Base-by-base conservation (phyloP, 2,329 filamentous ascomycete genomes). In the Tolypocladium inflatum region DNA sequence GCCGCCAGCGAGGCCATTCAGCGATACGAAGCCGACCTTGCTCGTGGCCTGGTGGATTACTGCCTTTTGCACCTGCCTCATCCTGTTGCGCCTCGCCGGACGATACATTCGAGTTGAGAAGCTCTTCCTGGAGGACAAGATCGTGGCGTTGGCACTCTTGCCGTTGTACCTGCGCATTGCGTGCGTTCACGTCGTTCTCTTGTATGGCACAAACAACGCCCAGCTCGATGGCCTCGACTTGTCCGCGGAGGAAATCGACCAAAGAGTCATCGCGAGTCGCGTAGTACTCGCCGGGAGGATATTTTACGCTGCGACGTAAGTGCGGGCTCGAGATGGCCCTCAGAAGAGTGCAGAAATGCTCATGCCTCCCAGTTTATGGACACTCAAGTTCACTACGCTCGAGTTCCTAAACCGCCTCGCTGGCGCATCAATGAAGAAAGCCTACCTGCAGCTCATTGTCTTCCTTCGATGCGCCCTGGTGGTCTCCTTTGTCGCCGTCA, bases 11-110 rank as follows among this genome's bases (percentile, higher is more conserved):
- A 51, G 48, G 26, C 68, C 72, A 41, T 77, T 78, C 67, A 70
- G 74, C 58, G 69, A 79, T 54, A 87, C 94, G 74, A 95, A 96
- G 71, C 91, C 93, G n/a, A 96, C 92, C 0, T 78, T 99, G 54
- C 81, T 99, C 62, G 91, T 96, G 65, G 95, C 90, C 73, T 97
- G 93, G 92, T 97, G 93, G 92, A 91, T 88, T 62, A 94, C 91
- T 33, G 79, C 84, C 19, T 93, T 94, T 71, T 89, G 91, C 61
- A 80, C 91, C 43, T 83, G 87, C 62, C 91, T 97, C 67, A 97
- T 99, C 63, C 71, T 92, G 50, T 77, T 93, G 57, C 85, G 94
- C 21, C 76, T 97, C 37, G 78, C 79, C 59, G 93, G 94, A 56
- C 88, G 94, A 64, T 96, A 92, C 72, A 82, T 96, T 53, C 83